Evolutionary conservation across 768 basidiomycete genomes (phyloP).

Genomic region (Peribolospora kevripleyi): DNA sequence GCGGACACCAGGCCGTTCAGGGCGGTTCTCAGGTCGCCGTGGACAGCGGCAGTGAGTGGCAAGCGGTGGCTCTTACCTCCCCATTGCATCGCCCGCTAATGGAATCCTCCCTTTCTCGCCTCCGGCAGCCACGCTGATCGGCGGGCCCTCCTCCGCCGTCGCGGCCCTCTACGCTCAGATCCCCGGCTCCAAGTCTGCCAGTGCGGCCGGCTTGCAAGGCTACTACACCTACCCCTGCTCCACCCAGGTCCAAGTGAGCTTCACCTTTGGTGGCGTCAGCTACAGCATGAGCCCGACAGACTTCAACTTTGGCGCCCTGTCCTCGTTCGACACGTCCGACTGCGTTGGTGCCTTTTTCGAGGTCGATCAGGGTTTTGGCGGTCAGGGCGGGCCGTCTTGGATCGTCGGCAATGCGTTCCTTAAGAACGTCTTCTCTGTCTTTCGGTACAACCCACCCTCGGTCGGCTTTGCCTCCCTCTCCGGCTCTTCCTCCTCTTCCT

Average conservation of each 20-base stretch:
- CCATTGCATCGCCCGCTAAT: too few species aligned
- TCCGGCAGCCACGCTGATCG: conserved; percentile 67
- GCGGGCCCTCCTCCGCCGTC: conserved; percentile 44
- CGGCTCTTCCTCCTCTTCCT: too few species aligned
- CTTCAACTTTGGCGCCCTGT: conserved; percentile 36
- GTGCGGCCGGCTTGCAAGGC: conserved; percentile 23
- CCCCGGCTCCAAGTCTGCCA: conserved; percentile 34
- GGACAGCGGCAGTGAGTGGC: conserved; percentile 31
- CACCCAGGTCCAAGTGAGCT: conserved; percentile 5
- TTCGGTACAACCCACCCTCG: conserved; percentile 48
- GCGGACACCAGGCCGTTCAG: conserved; percentile 26
- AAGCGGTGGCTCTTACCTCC: too few species aligned
- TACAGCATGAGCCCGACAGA: conserved; percentile 61
- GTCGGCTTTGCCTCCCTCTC: conserved; percentile 70
- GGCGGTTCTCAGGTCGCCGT: conserved; percentile 46
- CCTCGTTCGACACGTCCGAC: conserved; percentile 2
- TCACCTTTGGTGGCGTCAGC: conserved; percentile 15
- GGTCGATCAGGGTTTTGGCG: conserved; percentile 20
- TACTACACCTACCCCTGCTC: conserved; percentile 46
- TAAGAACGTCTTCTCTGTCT: conserved; percentile 89
- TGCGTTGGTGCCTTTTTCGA: conserved; percentile 78
- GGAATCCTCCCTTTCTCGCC: too few species aligned
- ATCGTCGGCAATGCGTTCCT: conserved; percentile 21
- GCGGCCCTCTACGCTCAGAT: conserved; percentile 48
- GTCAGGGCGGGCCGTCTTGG: conserved; percentile 25